Evolutionary conservation across 2,329 filamentous ascomycete genomes (phyloP).

Genomic region (Sporothrix phasma): DNA sequence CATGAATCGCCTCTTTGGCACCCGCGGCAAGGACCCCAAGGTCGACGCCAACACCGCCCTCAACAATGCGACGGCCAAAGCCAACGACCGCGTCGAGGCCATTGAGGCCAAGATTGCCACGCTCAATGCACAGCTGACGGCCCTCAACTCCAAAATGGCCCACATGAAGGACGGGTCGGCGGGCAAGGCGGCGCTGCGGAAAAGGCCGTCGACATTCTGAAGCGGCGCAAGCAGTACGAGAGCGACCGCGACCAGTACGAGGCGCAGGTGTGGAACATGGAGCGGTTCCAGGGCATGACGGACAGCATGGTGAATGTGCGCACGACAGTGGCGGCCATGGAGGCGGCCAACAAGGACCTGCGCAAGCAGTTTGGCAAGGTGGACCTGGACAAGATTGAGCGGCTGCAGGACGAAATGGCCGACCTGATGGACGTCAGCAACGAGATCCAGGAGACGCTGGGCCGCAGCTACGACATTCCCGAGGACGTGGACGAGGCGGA

Average conservation of each 20-base stretch:
- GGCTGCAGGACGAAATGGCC: conserved; percentile 97
- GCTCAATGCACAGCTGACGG: conserved; percentile 78
- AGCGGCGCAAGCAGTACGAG: conserved; percentile 91
- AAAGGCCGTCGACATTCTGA: conserved; percentile 87
- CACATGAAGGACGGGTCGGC: conserved; percentile 87
- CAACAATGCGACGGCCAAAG: conserved; percentile 69
- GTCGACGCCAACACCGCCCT: conserved; percentile 51
- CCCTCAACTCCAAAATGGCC: conserved; percentile 76
- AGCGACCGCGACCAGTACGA: conserved; percentile 87
- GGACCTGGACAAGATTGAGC: conserved; percentile 93
- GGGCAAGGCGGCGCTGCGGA: conserved; percentile 83
- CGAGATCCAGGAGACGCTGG: conserved; percentile 93
- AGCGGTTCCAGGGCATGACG: conserved; percentile 96
- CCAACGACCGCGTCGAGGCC: conserved; percentile 72
- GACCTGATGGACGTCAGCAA: conserved; percentile 96
- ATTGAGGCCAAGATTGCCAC: conserved; percentile 93
- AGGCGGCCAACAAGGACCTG: conserved; percentile 88
- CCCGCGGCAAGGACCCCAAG: conserved; percentile 67
- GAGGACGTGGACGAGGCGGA: conserved; percentile 97
- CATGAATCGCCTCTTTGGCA: conserved; percentile 96
- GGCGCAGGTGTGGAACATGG: conserved; percentile 97
- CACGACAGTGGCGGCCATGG: conserved; percentile 96
- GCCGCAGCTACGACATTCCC: conserved; percentile 83
- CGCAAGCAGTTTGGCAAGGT: conserved; percentile 94
- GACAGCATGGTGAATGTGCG: conserved; percentile 98